These are phyloP conservation scores for Suillus sp. DNA, from an alignment of 768 basidiomycete species.

Conservation along the genomic window DNA sequence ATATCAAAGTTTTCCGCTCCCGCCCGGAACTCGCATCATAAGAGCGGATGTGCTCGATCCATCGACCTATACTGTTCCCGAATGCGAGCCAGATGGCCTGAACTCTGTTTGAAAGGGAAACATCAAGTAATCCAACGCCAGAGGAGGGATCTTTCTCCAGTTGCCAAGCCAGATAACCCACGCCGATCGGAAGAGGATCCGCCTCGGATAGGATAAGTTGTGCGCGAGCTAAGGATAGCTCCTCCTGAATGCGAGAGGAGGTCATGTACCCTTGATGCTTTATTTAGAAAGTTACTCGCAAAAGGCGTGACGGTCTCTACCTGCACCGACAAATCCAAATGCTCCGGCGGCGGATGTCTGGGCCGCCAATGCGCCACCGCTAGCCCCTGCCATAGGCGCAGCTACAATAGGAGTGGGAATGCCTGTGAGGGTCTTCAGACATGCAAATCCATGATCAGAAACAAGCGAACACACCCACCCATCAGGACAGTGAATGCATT, in stretches of 20 bases:
- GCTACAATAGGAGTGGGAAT: constrained; percentile 60
- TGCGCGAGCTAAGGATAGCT: constrained; percentile 56
- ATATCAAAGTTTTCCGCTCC: constrained; percentile 52
- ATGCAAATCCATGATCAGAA: constrained; percentile 12
- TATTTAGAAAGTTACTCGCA: constrained; percentile 13
- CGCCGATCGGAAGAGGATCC: constrained; percentile 57
- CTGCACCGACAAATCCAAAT: constrained; percentile 73
- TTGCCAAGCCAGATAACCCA: constrained; percentile 76
- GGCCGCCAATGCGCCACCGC: constrained; percentile 62
- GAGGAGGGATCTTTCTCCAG: constrained; percentile 52
- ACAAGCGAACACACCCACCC: background rate
- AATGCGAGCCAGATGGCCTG: constrained; percentile 78
- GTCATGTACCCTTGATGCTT: constrained; percentile 47
- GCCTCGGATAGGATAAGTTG: constrained; percentile 37
- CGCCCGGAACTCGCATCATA: constrained; percentile 46
- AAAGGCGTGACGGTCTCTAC: constrained; percentile 32
- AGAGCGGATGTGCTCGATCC: constrained; percentile 64
- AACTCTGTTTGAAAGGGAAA: constrained; percentile 56
- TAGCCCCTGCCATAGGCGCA: constrained; percentile 72
- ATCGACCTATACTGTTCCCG: constrained; percentile 56
- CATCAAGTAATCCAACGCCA: constrained; percentile 45
- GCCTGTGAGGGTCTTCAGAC: constrained; percentile 42
- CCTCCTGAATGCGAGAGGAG: constrained; percentile 45
- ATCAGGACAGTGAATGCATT: constrained; percentile 4
- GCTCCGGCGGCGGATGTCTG: constrained; percentile 69